Evolutionary conservation across 805 yeast genomes (phyloP), one percentile per base, ranked within the genome.

Genomic region (Candida gorgasii): DNA sequence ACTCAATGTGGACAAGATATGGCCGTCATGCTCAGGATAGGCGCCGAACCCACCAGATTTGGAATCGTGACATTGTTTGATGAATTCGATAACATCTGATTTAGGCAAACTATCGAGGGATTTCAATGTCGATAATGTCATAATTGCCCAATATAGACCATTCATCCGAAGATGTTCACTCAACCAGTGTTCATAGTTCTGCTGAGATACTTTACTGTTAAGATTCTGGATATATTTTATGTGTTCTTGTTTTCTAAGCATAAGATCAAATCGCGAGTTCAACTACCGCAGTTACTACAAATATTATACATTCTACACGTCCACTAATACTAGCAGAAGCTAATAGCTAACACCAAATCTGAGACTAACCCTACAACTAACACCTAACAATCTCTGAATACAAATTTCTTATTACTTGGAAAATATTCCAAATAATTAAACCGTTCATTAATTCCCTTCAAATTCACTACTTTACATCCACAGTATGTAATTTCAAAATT

Each of bases 111-210:
- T 76, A 19, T 61, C 61, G 24, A 73, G 63, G 2, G 82, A 68
- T 20, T 75, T 71, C 62, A 92, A 58, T 1, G 84, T 62, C 38
- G 77, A 76, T 23, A 90, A 62, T 0, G 97, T 89, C 13, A 86
- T 84, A 2, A 88, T 68, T 0, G 97, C 98, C 99, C 99, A 93
- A 60, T 93, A 93, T 0, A 93, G 73, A 1, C 98, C 99, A 54
- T 87, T 89, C 73, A 93, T 63, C 23, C 97, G 74, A 38, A 93
- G 69, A 60, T 93, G 98, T 55, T 93, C 98, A 8, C 88, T 79
- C 39, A 90, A 63, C 93, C 96, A 89, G 63, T 89, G 90, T 53
- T 85, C 89, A 67, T 57, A 84, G 76, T 58, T 80, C 74, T 42
- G 76, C 69, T 48, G 48, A 9, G 62, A 44, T 19, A 56, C 31